Conservation (phyloP, 495 filamentous ascomycete genomes). For the Penicillium soppii region DNA sequence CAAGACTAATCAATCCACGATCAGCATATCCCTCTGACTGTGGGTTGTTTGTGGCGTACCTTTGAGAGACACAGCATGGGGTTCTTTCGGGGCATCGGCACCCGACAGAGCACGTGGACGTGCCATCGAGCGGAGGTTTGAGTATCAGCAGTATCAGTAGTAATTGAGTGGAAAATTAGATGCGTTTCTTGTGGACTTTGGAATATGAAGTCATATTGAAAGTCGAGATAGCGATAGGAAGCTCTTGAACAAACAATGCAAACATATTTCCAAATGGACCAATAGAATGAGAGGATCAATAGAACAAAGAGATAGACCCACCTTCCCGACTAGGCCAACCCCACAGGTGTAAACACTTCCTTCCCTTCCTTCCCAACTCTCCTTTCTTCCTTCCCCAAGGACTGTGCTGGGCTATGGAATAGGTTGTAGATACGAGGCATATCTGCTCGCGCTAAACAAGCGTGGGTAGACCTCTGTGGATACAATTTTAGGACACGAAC, state of each 20-base stretch:
- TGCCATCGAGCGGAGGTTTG: constrained; percentile 26
- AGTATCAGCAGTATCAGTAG: neutral
- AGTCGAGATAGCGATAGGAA: constrained; percentile 13
- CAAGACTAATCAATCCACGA: constrained; percentile 22
- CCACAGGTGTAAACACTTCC: too few relatives aligned
- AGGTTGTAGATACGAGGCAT: too few relatives aligned
- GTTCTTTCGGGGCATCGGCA: constrained; percentile 66
- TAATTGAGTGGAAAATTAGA: neutral
- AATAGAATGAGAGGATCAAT: too few relatives aligned
- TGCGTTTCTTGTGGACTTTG: neutral
- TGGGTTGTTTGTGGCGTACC: constrained; percentile 39
- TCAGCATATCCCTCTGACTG: constrained; percentile 1
- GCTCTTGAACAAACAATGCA: constrained; percentile 17
- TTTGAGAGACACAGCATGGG: constrained; percentile 85
- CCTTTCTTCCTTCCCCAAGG: too few relatives aligned
- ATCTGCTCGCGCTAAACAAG: too few relatives aligned
- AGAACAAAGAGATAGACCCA: too few relatives aligned
- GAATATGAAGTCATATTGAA: constrained; percentile 1
- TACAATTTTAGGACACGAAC: too few relatives aligned
- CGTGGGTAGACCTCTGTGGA: too few relatives aligned
- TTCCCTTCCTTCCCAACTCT: too few relatives aligned
- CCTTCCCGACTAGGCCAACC: too few relatives aligned
- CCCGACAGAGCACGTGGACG: constrained; percentile 45
- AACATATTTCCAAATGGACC: too few relatives aligned
- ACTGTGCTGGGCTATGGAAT: too few relatives aligned